Conservation (phyloP, 2,329 filamentous ascomycete genomes). For the Fusarium succisae region DNA sequence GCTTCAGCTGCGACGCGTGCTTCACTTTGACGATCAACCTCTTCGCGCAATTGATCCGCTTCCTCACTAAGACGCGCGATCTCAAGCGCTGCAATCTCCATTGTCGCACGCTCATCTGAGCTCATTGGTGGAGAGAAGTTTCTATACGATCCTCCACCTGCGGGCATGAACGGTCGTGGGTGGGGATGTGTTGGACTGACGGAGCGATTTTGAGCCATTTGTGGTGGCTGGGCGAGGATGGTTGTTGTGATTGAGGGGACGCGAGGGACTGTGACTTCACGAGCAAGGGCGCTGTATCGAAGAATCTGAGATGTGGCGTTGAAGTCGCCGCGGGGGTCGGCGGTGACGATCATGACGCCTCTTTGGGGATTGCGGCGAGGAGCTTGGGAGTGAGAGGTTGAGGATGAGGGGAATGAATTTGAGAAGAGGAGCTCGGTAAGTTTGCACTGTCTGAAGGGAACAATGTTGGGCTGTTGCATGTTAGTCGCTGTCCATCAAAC, state of each 20-base stretch:
- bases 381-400: conserved; percentile 49
- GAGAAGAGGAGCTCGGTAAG: conserved; percentile 86
- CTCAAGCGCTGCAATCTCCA: conserved; percentile 83
- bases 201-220: conserved; percentile 37
- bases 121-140: conserved; percentile 53
- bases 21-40: conserved; percentile 76
- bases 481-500: conserved; percentile 17
- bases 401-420: conserved; percentile 80
- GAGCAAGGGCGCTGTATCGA: conserved; percentile 89
- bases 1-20: conserved; percentile 77
- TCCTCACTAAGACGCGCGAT: conserved; percentile 78
- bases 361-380: conserved; percentile 77
- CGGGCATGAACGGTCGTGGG: conserved; percentile 53
- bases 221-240: conserved; percentile 59
- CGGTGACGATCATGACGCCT: conserved; percentile 95
- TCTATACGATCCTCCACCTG: conserved; percentile 48
- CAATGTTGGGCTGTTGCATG: conserved; percentile 68
- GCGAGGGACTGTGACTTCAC: conserved; percentile 91
- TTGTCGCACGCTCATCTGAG: conserved; percentile 70
- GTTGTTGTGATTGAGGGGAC: conserved; percentile 84
- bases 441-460: conserved; percentile 85
- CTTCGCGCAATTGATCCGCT: conserved; percentile 76
- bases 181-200: conserved; percentile 49
- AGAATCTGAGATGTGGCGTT: conserved; percentile 97
- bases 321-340: conserved; percentile 91